A percentile compares a stretch with the other conserved stretches of the same genome.
phyloP scores from a whole-genome alignment of 2,329 filamentous ascomycete species.

The Tolypocladium nubicola region DNA sequence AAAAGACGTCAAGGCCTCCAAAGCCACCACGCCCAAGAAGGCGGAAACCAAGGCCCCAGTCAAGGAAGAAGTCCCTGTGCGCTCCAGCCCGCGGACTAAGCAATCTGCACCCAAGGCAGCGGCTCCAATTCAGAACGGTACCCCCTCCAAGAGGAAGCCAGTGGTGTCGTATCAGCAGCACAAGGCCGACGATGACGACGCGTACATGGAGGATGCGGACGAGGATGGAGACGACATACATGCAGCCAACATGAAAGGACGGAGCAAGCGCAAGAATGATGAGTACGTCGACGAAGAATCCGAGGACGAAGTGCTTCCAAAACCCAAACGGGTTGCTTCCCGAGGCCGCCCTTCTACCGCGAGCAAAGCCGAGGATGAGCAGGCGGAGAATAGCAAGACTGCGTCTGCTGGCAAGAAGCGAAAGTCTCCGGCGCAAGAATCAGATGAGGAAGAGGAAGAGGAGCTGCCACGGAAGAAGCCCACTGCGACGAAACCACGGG shows the following conservation, averaged over 20 bases:
- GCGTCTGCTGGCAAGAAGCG: conserved; percentile 38
- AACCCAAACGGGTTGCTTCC: conserved; percentile 46
- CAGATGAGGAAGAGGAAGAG: conserved; percentile 47
- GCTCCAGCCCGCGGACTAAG: conserved; percentile 43
- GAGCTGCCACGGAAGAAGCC: conserved; percentile 47
- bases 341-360: conserved; percentile 20
- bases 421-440: conserved; percentile 44
- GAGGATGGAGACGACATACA: conserved; percentile 74
- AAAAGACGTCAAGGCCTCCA: conserved; percentile 29
- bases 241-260: conserved; percentile 57
- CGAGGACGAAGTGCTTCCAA: conserved; percentile 56
- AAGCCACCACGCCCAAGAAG: conserved; percentile 26
- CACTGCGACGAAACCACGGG: conserved; percentile 45
- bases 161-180: conserved; percentile 30
- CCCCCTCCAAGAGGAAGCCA: conserved; percentile 29
- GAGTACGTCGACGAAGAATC: conserved; percentile 65
- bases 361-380: conserved; percentile 10
- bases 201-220: conserved; percentile 56
- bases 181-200: conserved; percentile 39
- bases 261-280: conserved; percentile 59
- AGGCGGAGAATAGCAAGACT: conserved; percentile 18
- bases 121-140: conserved; percentile 16
- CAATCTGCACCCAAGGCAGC: conserved; percentile 20
- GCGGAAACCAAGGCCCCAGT: conserved; percentile 23
- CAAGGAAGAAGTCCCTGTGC: conserved; percentile 33